Evolutionary conservation across 257 asterid genomes (phyloP), one percentile per base, ranked within the genome.

Genomic region (Ajuga chamaepitys): DNA sequence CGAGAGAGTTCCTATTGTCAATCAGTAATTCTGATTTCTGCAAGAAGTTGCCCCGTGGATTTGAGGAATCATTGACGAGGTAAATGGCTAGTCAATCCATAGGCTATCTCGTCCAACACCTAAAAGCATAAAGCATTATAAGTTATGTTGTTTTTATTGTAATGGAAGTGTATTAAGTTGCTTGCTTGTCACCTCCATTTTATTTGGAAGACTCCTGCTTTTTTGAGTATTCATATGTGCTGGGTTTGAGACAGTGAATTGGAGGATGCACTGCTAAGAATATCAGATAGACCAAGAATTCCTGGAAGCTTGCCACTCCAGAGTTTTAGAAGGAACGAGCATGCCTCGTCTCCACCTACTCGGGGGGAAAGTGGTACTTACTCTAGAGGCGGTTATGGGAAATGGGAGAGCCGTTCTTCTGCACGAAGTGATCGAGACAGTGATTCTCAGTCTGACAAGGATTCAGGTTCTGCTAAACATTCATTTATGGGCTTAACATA

Each of bases 371-470:
- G 82, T 35, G 75, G 79, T 62, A 74, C 32, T 72, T 71, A 79
- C 62, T 59, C 86, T 62, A 83, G 87, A 51, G 76, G 83, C 66
- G 72, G 11, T 68, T 74, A 83, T 69, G 95, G 91, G 37, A 85
- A 91, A 76, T 88, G 96, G 91, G 96, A 86, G 32, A 79, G 72
- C 71, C 98, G 91, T 67, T 72, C 88, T 37, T 80, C 94, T 58
- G 82, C 70, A 18, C 82, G 85, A 41, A 80, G 83, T 77, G 95
- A 91, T 64, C 89, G 82, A 57, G 96, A 91, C 42, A 79, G 76
- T 67, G 98, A 86, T 72, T 74, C 90, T 18, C 96, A 83, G 68
- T 83, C 96, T 55, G 95, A 84, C 70, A 75, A 63, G 79, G 98
- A 86, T 76, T 83, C 98, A 82, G 98, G 98, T 88, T 70, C 48